phyloP scores from a whole-genome alignment of 768 basidiomycete species.

The Agrocybe pediades region DNA sequence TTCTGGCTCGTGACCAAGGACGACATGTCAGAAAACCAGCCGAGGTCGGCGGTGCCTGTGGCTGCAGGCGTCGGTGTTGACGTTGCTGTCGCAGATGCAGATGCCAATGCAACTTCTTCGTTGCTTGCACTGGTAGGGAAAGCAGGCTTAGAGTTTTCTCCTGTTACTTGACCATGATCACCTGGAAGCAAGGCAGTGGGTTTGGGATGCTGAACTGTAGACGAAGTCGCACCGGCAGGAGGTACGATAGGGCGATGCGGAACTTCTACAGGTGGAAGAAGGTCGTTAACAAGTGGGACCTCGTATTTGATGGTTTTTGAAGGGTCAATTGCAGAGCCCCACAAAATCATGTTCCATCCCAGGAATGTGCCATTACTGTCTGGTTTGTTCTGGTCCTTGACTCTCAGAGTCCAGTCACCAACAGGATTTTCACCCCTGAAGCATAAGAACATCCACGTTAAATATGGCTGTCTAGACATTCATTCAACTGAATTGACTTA shows the following conservation, averaged over 20 bases:
- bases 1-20: slow-evolving; percentile 73
- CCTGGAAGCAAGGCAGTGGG: slow-evolving; percentile 87
- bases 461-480: background rate
- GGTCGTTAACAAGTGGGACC: slow-evolving; percentile 52
- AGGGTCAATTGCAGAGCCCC: slow-evolving; percentile 85
- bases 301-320: slow-evolving; percentile 62
- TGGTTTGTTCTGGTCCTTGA: slow-evolving; percentile 74
- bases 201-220: slow-evolving; percentile 64
- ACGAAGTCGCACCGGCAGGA: slow-evolving; percentile 38
- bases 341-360: slow-evolving; percentile 91
- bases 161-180: slow-evolving; percentile 80
- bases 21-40: slow-evolving; percentile 82
- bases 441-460: slow-evolving; percentile 15
- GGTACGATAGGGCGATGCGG: slow-evolving; percentile 34
- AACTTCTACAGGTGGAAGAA: slow-evolving; percentile 45
- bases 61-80: slow-evolving; percentile 32
- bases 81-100: slow-evolving; percentile 26
- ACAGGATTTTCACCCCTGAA: slow-evolving; percentile 89
- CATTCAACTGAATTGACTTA: slow-evolving; percentile 36
- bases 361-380: slow-evolving; percentile 67
- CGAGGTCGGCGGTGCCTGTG: slow-evolving; percentile 70
- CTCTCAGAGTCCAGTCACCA: slow-evolving; percentile 88
- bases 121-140: slow-evolving; percentile 44
- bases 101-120: slow-evolving; percentile 4
- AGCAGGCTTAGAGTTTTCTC: slow-evolving; percentile 79